Base-by-base conservation (phyloP, 2,329 filamentous ascomycete species). In the Colletotrichum caudatum region DNA sequence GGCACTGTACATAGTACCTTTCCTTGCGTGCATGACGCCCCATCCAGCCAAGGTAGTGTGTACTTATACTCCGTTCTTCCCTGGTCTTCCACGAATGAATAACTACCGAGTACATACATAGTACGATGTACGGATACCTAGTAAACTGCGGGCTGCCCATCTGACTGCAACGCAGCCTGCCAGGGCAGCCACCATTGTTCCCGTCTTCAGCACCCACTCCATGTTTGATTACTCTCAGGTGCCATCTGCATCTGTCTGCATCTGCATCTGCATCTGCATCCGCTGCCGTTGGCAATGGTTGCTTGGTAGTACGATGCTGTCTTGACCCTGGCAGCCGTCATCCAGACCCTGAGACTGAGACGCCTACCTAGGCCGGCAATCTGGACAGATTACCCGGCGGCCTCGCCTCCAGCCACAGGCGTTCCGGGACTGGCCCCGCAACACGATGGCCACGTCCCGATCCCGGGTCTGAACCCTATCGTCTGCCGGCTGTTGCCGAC, bases 401-500 rank as follows among this genome's bases (percentile, higher is more conserved):
- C 41, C 41, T 44, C 16, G 14, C 16, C 1, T 44, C 16, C 41
- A 20, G 41, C 16, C 16, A 44, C 41, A 41, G 23, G 23, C 29
- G 3, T 3, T 7, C 26, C 50, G 11, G 11, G 46, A 11, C 50
- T 26, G 16, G 26, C 51, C 51, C 29, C 18, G 16, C 29, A 54
- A 29, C 8, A 16, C 6, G 26, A 16, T 29, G 26, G 29, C 29
- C 5, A 29, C 64, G 54, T 67, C 68, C 58, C 39, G 29, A 71
- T 44, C 57, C 58, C 29, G 9, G 20, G 16, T 59, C 53, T 63
- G 59, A 68, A 44, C 41, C 39, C 14, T 37, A 46, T 58, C 58
- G 50, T 70, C n/a, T 53, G 37, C 51, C 64, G 64, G 53, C 37
- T 71, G 26, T 58, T 58, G 69, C 64, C 64, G 64, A 71, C 50